Percentiles rank a stretch among this genome's conserved stretches.
These are phyloP conservation scores for Hanseniaspora vineae DNA, from an alignment of 805 yeast species.

Conservation along the genomic window DNA sequence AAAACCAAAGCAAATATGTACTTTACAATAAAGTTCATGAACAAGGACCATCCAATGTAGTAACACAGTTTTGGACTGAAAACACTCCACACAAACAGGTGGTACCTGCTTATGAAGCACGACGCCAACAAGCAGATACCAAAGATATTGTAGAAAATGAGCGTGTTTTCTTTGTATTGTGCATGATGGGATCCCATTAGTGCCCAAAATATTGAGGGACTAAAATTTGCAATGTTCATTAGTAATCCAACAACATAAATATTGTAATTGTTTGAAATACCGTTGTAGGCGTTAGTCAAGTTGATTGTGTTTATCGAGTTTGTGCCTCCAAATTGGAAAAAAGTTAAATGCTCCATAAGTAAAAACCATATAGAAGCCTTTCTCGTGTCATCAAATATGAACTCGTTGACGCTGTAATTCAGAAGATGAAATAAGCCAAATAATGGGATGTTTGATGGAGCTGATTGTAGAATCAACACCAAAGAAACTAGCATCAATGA, in stretches of 20 bases:
- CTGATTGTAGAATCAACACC: conserved; percentile 36
- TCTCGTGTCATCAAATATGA: conserved; percentile 21
- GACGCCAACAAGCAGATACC: conserved; percentile 50
- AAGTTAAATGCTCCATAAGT: conserved; percentile 59
- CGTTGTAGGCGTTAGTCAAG: conserved; percentile 85
- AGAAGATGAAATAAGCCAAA: conserved; percentile 28
- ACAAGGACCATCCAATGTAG: conserved; percentile 59
- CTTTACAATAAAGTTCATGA: conserved; percentile 33
- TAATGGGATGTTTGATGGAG: conserved; percentile 36
- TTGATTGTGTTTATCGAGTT: conserved; percentile 88
- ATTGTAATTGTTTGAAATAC: conserved; percentile 52
- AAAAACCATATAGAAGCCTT: conserved; percentile 2
- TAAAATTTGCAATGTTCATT: conserved; percentile 75
- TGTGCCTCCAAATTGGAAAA: conserved; percentile 82
- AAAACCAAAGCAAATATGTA: conserved; percentile 14
- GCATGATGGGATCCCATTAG: conserved; percentile 19
- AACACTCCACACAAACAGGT: conserved; percentile 93
- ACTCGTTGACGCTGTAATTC: conserved; percentile 4
- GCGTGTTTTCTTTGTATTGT: conserved; percentile 12
- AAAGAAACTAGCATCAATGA: conserved; percentile 20
- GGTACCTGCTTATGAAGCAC: conserved; percentile 66
- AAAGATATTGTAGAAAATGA: conserved; percentile 46
- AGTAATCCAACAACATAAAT: conserved; percentile 60
- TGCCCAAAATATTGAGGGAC: conserved; percentile 77
- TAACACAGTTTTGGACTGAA: conserved; percentile 86